Conservation (phyloP, 2,329 filamentous ascomycete genomes). For the Zymoseptoria pseudotritici region DNA sequence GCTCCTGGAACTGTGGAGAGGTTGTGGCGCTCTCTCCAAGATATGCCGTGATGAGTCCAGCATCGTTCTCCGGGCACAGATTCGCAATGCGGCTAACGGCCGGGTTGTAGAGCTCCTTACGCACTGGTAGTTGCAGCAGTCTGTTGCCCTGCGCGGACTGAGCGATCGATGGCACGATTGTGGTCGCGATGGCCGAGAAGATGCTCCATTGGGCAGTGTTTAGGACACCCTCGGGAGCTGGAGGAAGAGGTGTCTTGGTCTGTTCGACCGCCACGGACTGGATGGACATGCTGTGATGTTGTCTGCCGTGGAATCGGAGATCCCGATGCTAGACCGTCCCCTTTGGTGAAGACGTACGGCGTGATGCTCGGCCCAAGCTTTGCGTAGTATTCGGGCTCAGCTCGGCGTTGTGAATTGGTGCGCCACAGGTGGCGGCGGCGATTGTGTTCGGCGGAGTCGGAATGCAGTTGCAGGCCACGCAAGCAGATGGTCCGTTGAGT, state of each 20-base stretch:
- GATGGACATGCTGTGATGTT: conserved; percentile 16
- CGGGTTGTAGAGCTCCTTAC: conserved; percentile 34
- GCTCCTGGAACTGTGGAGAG: conserved; percentile 47
- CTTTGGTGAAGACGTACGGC: background rate
- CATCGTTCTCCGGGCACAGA: conserved; percentile 32
- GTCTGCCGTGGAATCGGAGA: background rate
- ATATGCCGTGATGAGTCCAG: conserved; percentile 29
- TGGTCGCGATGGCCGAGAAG: conserved; percentile 50
- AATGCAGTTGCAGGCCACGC: background rate
- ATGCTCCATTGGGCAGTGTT: conserved; percentile 52
- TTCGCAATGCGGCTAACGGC: conserved; percentile 46
- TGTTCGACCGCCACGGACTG: conserved; percentile 8
- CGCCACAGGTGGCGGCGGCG: background rate
- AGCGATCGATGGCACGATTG: conserved; percentile 45
- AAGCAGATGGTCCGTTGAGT: background rate
- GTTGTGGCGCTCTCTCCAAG: conserved; percentile 32
- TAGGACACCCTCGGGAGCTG: conserved; percentile 42
- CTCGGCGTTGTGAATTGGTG: background rate
- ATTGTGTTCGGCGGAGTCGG: background rate
- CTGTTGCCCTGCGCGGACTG: conserved; percentile 13
- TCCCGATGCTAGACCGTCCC: background rate
- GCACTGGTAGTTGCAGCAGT: conserved; percentile 22
- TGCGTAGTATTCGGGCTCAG: background rate
- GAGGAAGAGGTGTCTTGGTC: conserved; percentile 26
- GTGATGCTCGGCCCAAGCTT: background rate